Conservation (phyloP, 164 flowering plant genomes). For the Magnolia sinica region DNA sequence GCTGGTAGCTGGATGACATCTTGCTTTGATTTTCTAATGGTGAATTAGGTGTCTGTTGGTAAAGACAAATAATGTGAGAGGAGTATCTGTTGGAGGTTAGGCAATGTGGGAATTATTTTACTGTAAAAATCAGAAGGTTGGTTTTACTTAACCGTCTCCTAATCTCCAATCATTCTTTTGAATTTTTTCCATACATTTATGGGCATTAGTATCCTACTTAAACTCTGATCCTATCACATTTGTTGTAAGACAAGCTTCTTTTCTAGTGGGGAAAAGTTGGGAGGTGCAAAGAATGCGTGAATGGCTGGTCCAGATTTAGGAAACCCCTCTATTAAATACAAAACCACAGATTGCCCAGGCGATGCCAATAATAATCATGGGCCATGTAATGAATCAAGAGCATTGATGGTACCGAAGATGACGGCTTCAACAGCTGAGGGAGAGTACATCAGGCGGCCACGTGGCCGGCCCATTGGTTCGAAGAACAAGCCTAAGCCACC, state of each 20-base stretch:
- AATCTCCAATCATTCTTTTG: constrained; percentile 44
- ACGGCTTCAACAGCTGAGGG: constrained; percentile 29
- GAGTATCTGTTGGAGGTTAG: constrained; percentile 48
- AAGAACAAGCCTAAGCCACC: constrained; percentile 93
- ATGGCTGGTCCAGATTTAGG: constrained; percentile 50
- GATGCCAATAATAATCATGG: constrained; percentile 25
- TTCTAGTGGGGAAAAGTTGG: not conserved
- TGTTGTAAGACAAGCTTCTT: not conserved
- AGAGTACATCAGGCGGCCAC: constrained; percentile 49
- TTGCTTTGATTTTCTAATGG: constrained; percentile 5
- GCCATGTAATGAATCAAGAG: constrained; percentile 23
- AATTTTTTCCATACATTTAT: constrained; percentile 21
- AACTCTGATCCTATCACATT: constrained; percentile 14
- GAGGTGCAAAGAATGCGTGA: constrained; percentile 14
- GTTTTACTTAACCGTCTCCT: constrained; percentile 61
- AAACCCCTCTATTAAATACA: constrained; percentile 26
- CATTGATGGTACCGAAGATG: constrained; percentile 24
- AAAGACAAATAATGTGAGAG: constrained; percentile 55
- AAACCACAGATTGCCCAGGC: constrained; percentile 20
- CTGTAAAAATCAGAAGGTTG: constrained; percentile 15
- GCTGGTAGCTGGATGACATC: not conserved
- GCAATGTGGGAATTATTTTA: constrained; percentile 29
- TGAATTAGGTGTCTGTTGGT: constrained; percentile 32
- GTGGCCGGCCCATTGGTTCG: constrained; percentile 85
- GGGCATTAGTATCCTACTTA: constrained; percentile 32